Evolutionary conservation across 2,329 filamentous ascomycete genomes (phyloP).

Genomic region (Aspergillus phoenicis): DNA sequence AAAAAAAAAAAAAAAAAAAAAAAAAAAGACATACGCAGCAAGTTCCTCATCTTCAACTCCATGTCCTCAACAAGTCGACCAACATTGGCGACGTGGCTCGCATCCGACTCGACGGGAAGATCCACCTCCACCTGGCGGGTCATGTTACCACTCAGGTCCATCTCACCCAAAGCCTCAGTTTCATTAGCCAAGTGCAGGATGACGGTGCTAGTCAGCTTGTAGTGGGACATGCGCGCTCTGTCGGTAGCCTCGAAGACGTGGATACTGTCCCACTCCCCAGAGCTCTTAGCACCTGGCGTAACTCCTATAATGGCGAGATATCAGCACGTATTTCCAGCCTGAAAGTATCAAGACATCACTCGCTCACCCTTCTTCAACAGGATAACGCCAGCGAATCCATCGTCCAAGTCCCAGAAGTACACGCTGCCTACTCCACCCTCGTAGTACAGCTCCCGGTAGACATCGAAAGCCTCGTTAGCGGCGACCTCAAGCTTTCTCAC

Average conservation of each 20-base stretch:
- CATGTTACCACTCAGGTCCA: slow-evolving; percentile 97
- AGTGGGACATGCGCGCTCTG: slow-evolving; percentile 86
- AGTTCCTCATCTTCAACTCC: slow-evolving; percentile 98
- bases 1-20: not conserved
- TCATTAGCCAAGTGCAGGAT: slow-evolving; percentile 82
- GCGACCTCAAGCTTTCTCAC: slow-evolving; percentile 91
- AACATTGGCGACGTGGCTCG: slow-evolving; percentile 93
- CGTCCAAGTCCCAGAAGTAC: slow-evolving; percentile 97
- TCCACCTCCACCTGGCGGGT: slow-evolving; percentile 94
- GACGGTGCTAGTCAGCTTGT: slow-evolving; percentile 96
- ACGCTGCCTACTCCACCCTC: slow-evolving; percentile 95
- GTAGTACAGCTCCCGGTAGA: slow-evolving; percentile 89
- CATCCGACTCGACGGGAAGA: slow-evolving; percentile 83
- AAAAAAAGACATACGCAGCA: slow-evolving; percentile 62
- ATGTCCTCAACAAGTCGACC: slow-evolving; percentile 96
- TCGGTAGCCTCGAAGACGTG: slow-evolving; percentile 98
- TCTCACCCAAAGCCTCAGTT: slow-evolving; percentile 70
- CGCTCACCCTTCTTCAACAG: slow-evolving; percentile 84
- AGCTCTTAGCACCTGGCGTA: slow-evolving; percentile 66
- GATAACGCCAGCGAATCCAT: slow-evolving; percentile 95
- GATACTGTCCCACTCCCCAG: slow-evolving; percentile 95
- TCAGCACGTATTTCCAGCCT: not conserved
- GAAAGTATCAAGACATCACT: not conserved
- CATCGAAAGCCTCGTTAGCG: slow-evolving; percentile 94
- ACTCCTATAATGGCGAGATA: slow-evolving; percentile 53